Evolutionary conservation across 163 green algal species (phyloP).

Genomic region (Scenedesmus sp.): DNA sequence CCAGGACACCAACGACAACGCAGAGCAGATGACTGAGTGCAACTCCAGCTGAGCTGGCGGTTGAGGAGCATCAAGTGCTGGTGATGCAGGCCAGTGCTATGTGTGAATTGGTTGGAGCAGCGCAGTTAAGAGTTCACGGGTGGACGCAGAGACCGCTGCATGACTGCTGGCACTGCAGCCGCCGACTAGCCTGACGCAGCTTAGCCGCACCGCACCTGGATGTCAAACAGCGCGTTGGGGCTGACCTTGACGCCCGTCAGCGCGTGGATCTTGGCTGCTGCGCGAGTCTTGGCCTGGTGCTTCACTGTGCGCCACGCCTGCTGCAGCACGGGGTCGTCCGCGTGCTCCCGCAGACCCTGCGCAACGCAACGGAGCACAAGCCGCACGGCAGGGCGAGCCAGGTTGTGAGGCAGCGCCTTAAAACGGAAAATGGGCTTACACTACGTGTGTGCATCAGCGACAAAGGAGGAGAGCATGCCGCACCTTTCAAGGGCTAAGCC

Average conservation of each 20-base stretch:
- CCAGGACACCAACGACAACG: not conserved
- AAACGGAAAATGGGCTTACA: too few relatives aligned
- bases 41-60: not conserved
- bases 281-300: slow-evolving; percentile 84
- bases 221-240: slow-evolving; percentile 91
- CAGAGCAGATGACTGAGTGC: not conserved
- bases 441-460: too few relatives aligned
- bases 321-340: slow-evolving; percentile 90
- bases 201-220: slow-evolving; percentile 72
- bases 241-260: slow-evolving; percentile 73
- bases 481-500: too few relatives aligned
- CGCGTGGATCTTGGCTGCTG: slow-evolving; percentile 64
- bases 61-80: too few relatives aligned
- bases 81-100: too few relatives aligned
- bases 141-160: not conserved
- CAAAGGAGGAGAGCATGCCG: too few relatives aligned
- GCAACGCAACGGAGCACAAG: not conserved
- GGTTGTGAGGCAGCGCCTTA: too few relatives aligned
- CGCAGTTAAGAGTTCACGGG: too few relatives aligned
- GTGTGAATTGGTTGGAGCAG: not conserved
- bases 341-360: slow-evolving; percentile 82
- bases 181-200: not conserved
- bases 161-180: too few relatives aligned
- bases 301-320: slow-evolving; percentile 90
- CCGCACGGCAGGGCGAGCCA: not conserved